A percentile compares a stretch with the other conserved stretches of the same genome.
phyloP scores from a whole-genome alignment of 495 filamentous ascomycete genomes.

The Astrothelium macrocarpum region DNA sequence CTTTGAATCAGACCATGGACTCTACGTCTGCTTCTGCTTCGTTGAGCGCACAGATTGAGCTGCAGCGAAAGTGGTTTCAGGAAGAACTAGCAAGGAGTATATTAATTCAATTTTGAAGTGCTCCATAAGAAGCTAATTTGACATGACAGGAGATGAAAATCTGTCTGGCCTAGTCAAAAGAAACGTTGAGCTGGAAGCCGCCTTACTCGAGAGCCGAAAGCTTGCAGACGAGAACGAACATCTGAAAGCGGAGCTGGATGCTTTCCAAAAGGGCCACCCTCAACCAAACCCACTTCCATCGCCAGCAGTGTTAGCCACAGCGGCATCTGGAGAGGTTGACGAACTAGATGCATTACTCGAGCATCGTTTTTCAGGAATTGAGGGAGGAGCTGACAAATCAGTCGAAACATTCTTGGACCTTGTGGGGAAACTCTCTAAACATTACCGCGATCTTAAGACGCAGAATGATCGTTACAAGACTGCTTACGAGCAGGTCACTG shows the following conservation, averaged over 20 bases:
- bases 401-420: not conserved
- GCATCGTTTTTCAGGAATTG: not conserved
- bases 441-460: not conserved
- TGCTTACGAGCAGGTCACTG: not conserved
- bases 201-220: not conserved
- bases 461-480: not conserved
- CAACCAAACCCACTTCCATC: not conserved
- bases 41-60: not conserved
- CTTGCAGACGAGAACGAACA: constrained; percentile 7
- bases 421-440: not conserved
- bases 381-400: not conserved
- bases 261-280: not conserved
- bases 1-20: not conserved
- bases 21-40: not conserved
- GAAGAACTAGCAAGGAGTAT: constrained; percentile 17
- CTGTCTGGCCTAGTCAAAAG: constrained; percentile 1
- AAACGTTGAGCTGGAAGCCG: not conserved
- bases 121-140: not conserved
- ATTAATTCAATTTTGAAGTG: not conserved
- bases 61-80: constrained; percentile 6
- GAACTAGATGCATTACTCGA: not conserved
- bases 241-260: constrained; percentile 9
- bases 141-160: not conserved
- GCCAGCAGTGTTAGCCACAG: no score
- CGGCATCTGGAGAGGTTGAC: not conserved